Conservation (phyloP, 768 basidiomycete genomes). For the Podaxis sp. region DNA sequence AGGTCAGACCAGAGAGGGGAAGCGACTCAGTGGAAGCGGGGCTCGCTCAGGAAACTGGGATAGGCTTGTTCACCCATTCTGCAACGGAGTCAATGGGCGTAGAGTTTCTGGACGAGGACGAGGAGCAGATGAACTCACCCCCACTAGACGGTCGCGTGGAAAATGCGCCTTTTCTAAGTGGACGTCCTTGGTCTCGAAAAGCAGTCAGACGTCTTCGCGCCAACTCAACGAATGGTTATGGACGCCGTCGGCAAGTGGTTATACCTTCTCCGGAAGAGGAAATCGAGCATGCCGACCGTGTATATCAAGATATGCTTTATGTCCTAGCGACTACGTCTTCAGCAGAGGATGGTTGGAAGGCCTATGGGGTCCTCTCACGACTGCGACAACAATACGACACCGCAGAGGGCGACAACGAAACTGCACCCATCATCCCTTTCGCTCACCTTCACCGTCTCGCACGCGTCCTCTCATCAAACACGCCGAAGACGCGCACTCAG, state of each 20-base stretch:
- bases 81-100: neutral
- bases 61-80: neutral
- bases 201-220: conserved; percentile 2
- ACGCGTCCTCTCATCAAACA: conserved; percentile 49
- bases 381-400: conserved; percentile 15
- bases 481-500: conserved; percentile 52
- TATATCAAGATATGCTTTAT: conserved; percentile 3
- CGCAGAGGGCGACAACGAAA: conserved; percentile 16
- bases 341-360: conserved; percentile 34
- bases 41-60: neutral
- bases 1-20: neutral
- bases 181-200: conserved; percentile 6
- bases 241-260: neutral
- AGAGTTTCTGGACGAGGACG: neutral
- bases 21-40: neutral
- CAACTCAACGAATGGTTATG: neutral
- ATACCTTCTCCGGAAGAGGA: conserved; percentile 3
- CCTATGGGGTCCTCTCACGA: conserved; percentile 33
- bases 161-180: neutral
- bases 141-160: neutral
- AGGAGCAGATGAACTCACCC: neutral
- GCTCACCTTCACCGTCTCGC: conserved; percentile 58
- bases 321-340: conserved; percentile 5
- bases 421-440: conserved; percentile 28
- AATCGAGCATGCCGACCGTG: neutral